Evolutionary conservation across 306 rosid genomes (phyloP).

Genomic region (Potentilla sterilis): DNA sequence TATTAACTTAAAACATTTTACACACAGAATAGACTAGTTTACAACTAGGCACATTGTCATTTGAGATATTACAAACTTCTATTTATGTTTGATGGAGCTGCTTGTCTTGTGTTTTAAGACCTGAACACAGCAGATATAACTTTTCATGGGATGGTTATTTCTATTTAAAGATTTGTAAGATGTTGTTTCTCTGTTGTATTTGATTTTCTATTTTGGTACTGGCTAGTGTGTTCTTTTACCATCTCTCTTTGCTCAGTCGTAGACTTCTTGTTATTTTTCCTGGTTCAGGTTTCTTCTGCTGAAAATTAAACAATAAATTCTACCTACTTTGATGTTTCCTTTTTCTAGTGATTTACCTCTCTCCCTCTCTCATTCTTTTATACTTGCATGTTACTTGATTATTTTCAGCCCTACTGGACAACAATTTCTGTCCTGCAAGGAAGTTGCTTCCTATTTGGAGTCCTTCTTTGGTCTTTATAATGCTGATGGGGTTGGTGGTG

Average conservation of each 20-base stretch:
- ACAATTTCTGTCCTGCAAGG: slow-evolving; percentile 76
- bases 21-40: too few relatives aligned
- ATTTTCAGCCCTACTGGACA: slow-evolving; percentile 73
- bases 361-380: slow-evolving; percentile 9
- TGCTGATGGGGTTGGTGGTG: slow-evolving; percentile 28
- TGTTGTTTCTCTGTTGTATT: too few relatives aligned
- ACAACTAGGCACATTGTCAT: too few relatives aligned
- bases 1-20: too few relatives aligned
- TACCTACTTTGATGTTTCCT: background rate
- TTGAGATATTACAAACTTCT: too few relatives aligned
- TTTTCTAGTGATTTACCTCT: background rate
- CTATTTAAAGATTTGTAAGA: too few relatives aligned
- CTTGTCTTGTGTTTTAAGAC: too few relatives aligned
- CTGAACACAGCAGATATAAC: background rate
- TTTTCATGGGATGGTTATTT: background rate
- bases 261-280: background rate
- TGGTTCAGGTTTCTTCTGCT: background rate
- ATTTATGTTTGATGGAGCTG: too few relatives aligned
- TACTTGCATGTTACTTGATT: slow-evolving; percentile 24
- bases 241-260: background rate
- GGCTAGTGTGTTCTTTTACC: background rate
- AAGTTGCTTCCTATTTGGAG: slow-evolving; percentile 61
- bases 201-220: background rate
- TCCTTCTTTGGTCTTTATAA: slow-evolving; percentile 37
- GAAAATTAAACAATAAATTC: background rate